phyloP scores from a whole-genome alignment of 2,329 filamentous ascomycete genomes.

The Kalaharituber pfeilii region DNA sequence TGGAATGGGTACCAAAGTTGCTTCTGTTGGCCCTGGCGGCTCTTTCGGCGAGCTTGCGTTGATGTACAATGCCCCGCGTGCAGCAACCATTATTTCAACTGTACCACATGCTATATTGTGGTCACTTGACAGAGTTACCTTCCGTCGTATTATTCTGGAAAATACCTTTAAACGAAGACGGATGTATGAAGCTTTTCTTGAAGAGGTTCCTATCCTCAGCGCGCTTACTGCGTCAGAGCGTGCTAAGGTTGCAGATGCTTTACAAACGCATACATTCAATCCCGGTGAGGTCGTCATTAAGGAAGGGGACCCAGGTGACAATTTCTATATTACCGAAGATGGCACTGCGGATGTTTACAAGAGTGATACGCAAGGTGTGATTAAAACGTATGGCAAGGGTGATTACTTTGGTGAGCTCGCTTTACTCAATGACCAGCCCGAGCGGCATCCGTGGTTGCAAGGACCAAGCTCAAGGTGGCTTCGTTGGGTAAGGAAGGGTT shows the following conservation, averaged over 20 bases:
- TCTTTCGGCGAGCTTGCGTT: conserved; percentile 93
- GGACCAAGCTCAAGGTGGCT: conserved; percentile 80
- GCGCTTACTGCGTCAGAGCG: conserved; percentile 81
- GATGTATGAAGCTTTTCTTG: conserved; percentile 93
- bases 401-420: conserved; percentile 97
- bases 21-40: conserved; percentile 65
- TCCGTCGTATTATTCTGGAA: conserved; percentile 96
- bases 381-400: conserved; percentile 73
- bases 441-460: conserved; percentile 70
- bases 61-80: conserved; percentile 97
- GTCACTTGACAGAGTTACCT: conserved; percentile 88
- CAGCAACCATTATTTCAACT: conserved; percentile 76
- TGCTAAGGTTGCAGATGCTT: conserved; percentile 89
- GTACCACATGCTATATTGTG: conserved; percentile 67
- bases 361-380: conserved; percentile 47
- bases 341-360: conserved; percentile 81
- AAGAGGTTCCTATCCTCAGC: conserved; percentile 73
- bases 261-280: conserved; percentile 77
- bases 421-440: conserved; percentile 80
- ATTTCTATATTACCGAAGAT: conserved; percentile 78
- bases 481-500: conserved; percentile 87
- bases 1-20: conserved; percentile 69
- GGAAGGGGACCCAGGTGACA: conserved; percentile 78
- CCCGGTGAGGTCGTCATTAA: conserved; percentile 68
- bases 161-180: conserved; percentile 87